Evolutionary conservation across 2,329 filamentous ascomycete species (phyloP), one percentile per base, ranked within the genome.

Genomic region (Aspergillaceae sp.): DNA sequence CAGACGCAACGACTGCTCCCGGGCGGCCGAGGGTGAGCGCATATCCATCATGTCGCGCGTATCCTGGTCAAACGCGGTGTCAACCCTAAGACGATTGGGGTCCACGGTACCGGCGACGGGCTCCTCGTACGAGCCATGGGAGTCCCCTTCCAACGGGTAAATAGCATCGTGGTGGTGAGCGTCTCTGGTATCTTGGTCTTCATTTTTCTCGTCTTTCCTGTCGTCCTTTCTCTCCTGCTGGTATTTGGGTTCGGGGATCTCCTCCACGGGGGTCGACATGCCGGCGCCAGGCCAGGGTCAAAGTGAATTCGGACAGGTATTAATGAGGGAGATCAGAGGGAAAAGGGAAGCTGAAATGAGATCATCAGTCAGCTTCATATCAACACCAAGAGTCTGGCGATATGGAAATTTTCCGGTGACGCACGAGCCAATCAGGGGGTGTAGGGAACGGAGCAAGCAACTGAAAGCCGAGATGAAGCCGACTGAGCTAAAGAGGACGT

Each of bases 1-100:
- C 29, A 86, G 66, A 41, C 80, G 72, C 49, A 74, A 72, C 4
- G 77, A 74, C 56, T 82, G 72, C 61, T 84, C 82, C 35, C 81
- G 73, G 10, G 70, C 72, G 48, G 75, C 71, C 0, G 78, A 79
- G 1, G 77, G 74, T 1, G 80, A 82, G 36, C 53, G 56, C 49
- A 61, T 48, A 9, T 51, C 41, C 27, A 46, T 29, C 4, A 53
- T 19, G 19, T 19, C 19, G 19, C 19, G 19, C 19, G 19, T 48
- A 11, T 49, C 52, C 7, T 34, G 30, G 11, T 55, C 43, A 29
- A 55, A 44, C 6, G 45, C 45, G 9, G 64, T 61, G 41, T 68
- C 53, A 35, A 68, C 56, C 40, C 46, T 55, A 3, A 63, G 51
- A 10, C 45, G 50, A 30, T 55, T 50, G 2, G 34, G 34, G 4